Evolutionary conservation across 2,329 filamentous ascomycete genomes (phyloP), one percentile per base, ranked within the genome.

Genomic region (Chalaropsis thielavioides): DNA sequence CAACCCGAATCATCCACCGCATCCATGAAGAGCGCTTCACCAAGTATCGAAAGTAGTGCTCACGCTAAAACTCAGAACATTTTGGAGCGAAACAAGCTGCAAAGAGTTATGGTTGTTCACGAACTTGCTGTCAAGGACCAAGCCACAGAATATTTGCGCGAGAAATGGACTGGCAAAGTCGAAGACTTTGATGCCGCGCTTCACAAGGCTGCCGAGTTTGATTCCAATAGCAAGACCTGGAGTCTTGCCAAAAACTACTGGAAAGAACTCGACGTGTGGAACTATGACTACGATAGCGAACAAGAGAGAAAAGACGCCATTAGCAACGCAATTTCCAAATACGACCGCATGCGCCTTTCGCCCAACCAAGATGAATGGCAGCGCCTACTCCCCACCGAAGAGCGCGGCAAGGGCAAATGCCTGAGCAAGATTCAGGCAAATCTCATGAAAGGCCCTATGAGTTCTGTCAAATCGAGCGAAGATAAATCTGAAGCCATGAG

Each of bases 191-290:
- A 77, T 64, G 72, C 74, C 2, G 79, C 79, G 0, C 72, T 87
- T 13, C 76, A 80, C 61, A 87, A 86, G 73, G 81, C 84, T 24
- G 83, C 81, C 38, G 79, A 81, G 66, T 77, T 78, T 64, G 76
- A 80, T 66, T 68, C 76, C 3, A 72, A 75, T 1, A 74, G 74
- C 3, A 77, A 81, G 67, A 83, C 78, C 68, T 87, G 81, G 78
- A 73, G 75, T 41, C 73, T 86, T 69, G 79, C 80, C 67, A 83
- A 81, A 73, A 59, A 62, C 27, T 82, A 78, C 68, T 87, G 80
- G 79, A 85, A 80, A 72, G 84, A 87, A 68, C 76, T 87, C 15
- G 83, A 87, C 69, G 81, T 85, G 24, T 87, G 81, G 79, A 80
- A 78, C 66, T 85, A 84, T 71, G 75, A 80, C 35, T 87, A 86